Conservation (phyloP, 2,329 filamentous ascomycete genomes). For the Fusarium penzigii region DNA sequence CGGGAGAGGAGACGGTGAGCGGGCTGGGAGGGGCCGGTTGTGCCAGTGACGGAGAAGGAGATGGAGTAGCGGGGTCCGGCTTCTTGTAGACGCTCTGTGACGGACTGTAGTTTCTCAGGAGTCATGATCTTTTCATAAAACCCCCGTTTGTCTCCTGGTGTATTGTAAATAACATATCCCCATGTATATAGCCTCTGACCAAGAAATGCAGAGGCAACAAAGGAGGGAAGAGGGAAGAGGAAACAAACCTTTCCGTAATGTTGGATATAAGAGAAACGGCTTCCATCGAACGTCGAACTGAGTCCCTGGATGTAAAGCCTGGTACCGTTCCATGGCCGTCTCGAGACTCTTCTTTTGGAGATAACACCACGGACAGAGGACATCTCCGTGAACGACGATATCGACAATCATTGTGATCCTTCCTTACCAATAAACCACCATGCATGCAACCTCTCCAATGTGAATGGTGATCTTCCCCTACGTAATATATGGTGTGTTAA, state of each 20-base stretch:
- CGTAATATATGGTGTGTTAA: too few relatives aligned
- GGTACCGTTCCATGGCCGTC: slow-evolving; percentile 44
- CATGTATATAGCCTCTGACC: neutral
- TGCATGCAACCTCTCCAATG: too few relatives aligned
- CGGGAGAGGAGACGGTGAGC: slow-evolving; percentile 51
- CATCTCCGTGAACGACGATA: slow-evolving; percentile 51
- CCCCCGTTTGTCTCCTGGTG: slow-evolving; percentile 35
- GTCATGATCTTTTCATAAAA: slow-evolving; percentile 38
- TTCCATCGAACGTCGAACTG: slow-evolving; percentile 50
- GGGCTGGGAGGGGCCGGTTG: slow-evolving; percentile 45
- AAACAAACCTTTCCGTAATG: slow-evolving; percentile 29
- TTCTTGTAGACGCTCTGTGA: slow-evolving; percentile 34
- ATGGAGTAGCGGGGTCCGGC: slow-evolving; percentile 40
- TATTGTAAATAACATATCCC: neutral
- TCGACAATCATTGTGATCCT: slow-evolving; percentile 18
- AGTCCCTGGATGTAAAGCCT: slow-evolving; percentile 40
- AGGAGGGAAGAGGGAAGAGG: neutral
- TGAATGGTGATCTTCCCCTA: too few relatives aligned
- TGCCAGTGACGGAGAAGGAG: slow-evolving; percentile 42
- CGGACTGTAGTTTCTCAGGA: slow-evolving; percentile 26
- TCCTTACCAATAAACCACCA: neutral
- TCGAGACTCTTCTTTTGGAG: slow-evolving; percentile 49
- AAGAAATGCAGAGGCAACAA: too few relatives aligned
- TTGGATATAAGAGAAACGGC: slow-evolving; percentile 48
- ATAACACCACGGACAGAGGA: slow-evolving; percentile 55